These are phyloP conservation scores for Lathyrus aphaca DNA, from an alignment of 306 rosid species.

Conservation along the genomic window DNA sequence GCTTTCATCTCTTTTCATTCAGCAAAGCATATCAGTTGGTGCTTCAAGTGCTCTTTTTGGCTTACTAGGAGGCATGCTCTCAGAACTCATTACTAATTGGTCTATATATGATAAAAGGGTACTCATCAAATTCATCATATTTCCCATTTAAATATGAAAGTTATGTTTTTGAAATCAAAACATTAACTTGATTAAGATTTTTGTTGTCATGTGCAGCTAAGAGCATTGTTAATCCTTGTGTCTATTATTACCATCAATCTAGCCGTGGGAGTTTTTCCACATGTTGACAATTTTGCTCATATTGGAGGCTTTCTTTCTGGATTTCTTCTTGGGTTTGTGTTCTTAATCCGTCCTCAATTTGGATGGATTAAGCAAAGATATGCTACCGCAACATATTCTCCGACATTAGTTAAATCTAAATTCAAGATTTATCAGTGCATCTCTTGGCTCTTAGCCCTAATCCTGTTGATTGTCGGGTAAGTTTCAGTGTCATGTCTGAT, in stretches of 20 bases:
- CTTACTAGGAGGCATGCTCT: constrained; percentile 93
- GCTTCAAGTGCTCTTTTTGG: constrained; percentile 99
- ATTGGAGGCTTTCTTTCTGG: constrained; percentile 94
- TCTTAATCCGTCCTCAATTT: constrained; percentile 90
- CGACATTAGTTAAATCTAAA: constrained; percentile 52
- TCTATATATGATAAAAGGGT: constrained; percentile 85
- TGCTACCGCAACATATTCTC: constrained; percentile 42
- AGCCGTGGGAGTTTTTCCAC: constrained; percentile 94
- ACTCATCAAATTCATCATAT: constrained; percentile 33
- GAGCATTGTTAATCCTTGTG: constrained; percentile 74
- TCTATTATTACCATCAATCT: constrained; percentile 73
- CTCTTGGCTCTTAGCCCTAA: constrained; percentile 67
- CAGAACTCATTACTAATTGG: constrained; percentile 97
- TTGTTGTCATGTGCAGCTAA: constrained; percentile 55
- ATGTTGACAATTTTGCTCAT: constrained; percentile 94
- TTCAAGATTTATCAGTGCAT: constrained; percentile 86
- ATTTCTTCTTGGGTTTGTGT: constrained; percentile 90
- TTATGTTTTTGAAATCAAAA: constrained; percentile 10
- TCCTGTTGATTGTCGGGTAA: constrained; percentile 78
- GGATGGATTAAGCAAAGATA: constrained; percentile 87
- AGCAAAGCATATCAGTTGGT: constrained; percentile 88
- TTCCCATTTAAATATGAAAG: not conserved
- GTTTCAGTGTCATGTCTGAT: constrained; percentile 9
- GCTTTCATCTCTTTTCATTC: constrained; percentile 84
- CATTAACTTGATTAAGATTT: constrained; percentile 22